phyloP scores from a whole-genome alignment of 192 early-diverging fungal genomes.

The Entomortierella beljakovae region DNA sequence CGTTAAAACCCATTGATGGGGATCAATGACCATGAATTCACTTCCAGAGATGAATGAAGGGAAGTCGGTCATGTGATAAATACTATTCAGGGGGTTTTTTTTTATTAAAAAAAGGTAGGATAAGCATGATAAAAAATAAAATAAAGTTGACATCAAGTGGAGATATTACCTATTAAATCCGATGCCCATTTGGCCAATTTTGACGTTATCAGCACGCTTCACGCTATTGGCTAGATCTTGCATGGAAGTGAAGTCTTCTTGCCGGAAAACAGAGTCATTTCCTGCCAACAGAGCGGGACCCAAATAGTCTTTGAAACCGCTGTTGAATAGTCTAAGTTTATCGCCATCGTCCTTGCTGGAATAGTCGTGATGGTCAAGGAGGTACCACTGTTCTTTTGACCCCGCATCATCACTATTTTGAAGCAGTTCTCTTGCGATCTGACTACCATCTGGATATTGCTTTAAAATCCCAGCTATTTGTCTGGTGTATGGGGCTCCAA shows the following conservation, averaged over 20 bases:
- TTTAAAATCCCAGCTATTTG: conserved; percentile 45
- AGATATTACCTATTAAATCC: conserved; percentile 49
- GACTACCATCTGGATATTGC: conserved; percentile 58
- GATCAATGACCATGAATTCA: conserved; percentile 51
- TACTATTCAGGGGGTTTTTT: too few species aligned
- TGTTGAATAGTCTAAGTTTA: conserved; percentile 14
- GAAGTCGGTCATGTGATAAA: conserved; percentile 56
- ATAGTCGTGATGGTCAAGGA: conserved; percentile 51
- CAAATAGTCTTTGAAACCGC: conserved; percentile 22
- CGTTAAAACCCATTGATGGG: conserved; percentile 36
- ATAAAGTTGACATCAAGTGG: too few species aligned
- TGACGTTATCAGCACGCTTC: conserved; percentile 27
- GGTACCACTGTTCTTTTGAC: conserved; percentile 40
- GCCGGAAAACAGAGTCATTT: conserved; percentile 31
- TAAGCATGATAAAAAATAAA: too few species aligned
- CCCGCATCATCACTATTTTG: conserved; percentile 44
- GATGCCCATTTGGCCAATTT: conserved; percentile 53
- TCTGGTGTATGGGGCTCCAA: conserved; percentile 33
- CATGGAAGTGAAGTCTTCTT: conserved; percentile 34
- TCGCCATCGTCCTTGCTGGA: not conserved
- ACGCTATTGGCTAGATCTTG: conserved; percentile 14
- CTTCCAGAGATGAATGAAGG: conserved; percentile 47
- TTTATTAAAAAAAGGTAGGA: too few species aligned
- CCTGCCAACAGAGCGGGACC: conserved; percentile 44
- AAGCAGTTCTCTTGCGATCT: conserved; percentile 52